Percentiles rank a stretch among this genome's conserved stretches.
These are phyloP conservation scores for Rhodotorula paludigena DNA, from an alignment of 768 basidiomycete species.

Conservation along the genomic window DNA sequence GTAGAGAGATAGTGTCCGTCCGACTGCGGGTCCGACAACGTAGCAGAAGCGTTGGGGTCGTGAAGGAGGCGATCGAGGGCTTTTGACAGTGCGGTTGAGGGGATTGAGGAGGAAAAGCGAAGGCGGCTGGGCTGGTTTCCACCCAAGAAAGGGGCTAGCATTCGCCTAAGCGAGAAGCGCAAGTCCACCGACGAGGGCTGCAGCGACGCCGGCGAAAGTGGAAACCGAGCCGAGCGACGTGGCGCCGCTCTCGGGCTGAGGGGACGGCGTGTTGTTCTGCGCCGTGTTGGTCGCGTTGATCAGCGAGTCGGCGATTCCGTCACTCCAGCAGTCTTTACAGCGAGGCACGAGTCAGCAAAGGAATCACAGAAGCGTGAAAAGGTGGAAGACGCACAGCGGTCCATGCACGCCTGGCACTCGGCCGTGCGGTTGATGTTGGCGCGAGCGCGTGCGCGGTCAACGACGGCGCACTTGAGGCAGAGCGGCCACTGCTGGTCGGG, in stretches of 20 bases:
- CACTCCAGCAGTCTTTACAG: slow-evolving; percentile 40
- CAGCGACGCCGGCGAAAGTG: background rate
- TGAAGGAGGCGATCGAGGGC: too few relatives aligned
- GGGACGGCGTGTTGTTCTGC: background rate
- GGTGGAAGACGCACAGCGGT: slow-evolving; percentile 11
- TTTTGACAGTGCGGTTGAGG: too few relatives aligned
- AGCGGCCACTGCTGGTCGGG: slow-evolving; percentile 58
- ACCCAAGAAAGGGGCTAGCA: background rate
- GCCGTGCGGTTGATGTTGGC: slow-evolving; percentile 3
- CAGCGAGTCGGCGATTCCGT: slow-evolving; percentile 8
- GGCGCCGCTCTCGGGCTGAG: too few relatives aligned
- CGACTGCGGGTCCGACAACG: too few relatives aligned
- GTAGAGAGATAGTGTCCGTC: too few relatives aligned
- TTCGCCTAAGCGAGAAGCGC: background rate
- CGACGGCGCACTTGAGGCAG: slow-evolving; percentile 67
- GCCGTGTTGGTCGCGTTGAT: slow-evolving; percentile 21
- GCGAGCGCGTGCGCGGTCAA: slow-evolving; percentile 52
- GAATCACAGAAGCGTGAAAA: background rate
- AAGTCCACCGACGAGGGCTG: background rate
- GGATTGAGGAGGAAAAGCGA: background rate
- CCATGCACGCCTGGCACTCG: slow-evolving; percentile 12
- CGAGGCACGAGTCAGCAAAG: background rate
- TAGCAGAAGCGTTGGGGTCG: too few relatives aligned
- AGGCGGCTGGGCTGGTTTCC: too few relatives aligned
- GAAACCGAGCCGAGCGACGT: background rate